Evolutionary conservation across 1,139 yeast species (phyloP).

Genomic region (Hyphopichia pseudoburtonii): DNA sequence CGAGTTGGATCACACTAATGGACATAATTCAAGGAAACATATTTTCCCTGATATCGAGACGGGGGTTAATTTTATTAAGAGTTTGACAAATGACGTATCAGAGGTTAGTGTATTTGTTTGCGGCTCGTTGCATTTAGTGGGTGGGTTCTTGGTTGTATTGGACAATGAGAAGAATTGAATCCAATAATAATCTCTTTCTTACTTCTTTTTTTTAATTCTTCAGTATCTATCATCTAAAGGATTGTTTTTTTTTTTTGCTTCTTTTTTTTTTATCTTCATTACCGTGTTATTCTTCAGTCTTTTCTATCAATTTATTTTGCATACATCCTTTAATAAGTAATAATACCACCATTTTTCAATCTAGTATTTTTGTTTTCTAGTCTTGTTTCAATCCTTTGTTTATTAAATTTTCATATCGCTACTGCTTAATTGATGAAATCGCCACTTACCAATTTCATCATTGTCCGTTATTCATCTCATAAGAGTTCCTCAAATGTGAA

Average conservation of each 20-base stretch:
- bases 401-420: too few species aligned
- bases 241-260: background rate
- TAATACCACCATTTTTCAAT: too few species aligned
- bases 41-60: conserved; percentile 77
- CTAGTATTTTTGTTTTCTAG: too few species aligned
- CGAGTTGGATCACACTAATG: conserved; percentile 40
- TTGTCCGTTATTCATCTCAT: too few species aligned
- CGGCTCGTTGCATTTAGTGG: conserved; percentile 92
- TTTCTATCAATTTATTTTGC: too few species aligned
- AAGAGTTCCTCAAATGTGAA: too few species aligned
- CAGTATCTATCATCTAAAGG: conserved; percentile 1
- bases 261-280: background rate
- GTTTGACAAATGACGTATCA: conserved; percentile 34
- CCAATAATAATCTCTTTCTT: background rate
- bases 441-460: too few species aligned
- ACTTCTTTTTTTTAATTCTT: background rate
- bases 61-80: conserved; percentile 55
- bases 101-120: conserved; percentile 79
- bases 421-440: too few species aligned
- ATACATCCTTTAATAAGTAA: too few species aligned
- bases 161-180: conserved; percentile 46
- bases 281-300: background rate
- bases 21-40: conserved; percentile 40
- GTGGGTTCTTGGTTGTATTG: conserved; percentile 86
- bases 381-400: too few species aligned